Percentiles rank a stretch among this genome's conserved stretches.
Conservation (phyloP, 345 rosid species). For the Isatis tinctoria region DNA sequence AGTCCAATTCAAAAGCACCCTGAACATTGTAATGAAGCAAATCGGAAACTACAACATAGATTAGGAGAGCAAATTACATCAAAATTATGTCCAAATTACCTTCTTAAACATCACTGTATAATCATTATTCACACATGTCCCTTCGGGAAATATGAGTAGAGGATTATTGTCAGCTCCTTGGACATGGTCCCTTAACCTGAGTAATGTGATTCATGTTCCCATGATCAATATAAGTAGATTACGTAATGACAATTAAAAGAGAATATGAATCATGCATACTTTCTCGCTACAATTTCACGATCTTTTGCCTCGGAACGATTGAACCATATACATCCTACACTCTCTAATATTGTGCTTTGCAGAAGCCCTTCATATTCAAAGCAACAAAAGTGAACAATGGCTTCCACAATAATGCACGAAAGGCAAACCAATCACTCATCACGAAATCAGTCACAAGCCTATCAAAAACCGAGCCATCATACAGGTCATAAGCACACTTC, state of each 20-base stretch:
- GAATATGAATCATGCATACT: conserved; percentile 45
- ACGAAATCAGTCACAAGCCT: not conserved
- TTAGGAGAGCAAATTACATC: not conserved
- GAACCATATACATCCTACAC: conserved; percentile 98
- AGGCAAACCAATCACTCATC: not conserved
- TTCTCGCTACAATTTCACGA: conserved; percentile 92
- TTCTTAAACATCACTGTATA: conserved; percentile 98
- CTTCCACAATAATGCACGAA: conserved; percentile 1
- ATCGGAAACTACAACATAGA: not conserved
- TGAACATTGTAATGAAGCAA: conserved; percentile 33
- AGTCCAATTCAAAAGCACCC: conserved; percentile 98
- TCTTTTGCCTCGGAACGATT: conserved; percentile 92
- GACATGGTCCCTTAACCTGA: conserved; percentile 90
- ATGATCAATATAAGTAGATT: conserved; percentile 14
- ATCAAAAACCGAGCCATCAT: not conserved
- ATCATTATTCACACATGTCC: conserved; percentile 94
- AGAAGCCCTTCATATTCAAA: conserved; percentile 58
- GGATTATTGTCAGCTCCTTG: conserved; percentile 90
- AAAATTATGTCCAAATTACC: conserved; percentile 38
- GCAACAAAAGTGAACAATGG: conserved; percentile 22
- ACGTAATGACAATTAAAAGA: not conserved
- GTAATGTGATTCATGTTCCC: conserved; percentile 20
- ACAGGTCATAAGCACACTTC: conserved; percentile 3
- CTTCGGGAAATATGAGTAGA: conserved; percentile 98
- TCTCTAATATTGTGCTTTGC: conserved; percentile 96